These are phyloP conservation scores for Leccinum variabile DNA, from an alignment of 1,284 basidiomycete genomes.

Conservation along the genomic window DNA sequence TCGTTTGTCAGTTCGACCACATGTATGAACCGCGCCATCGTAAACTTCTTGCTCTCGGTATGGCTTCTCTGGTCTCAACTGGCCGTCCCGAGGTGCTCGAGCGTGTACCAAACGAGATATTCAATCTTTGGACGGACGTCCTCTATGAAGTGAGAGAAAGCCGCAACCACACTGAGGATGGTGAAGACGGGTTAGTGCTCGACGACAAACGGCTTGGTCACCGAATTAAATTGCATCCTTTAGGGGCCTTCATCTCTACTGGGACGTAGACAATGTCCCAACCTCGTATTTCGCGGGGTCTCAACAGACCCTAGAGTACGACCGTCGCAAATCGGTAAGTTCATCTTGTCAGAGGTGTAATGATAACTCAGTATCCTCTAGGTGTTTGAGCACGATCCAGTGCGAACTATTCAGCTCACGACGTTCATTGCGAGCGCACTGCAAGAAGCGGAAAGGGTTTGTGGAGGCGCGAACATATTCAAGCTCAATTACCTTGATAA, in stretches of 20 bases:
- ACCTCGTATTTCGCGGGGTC: slow-evolving; percentile 54
- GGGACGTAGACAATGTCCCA: slow-evolving; percentile 64
- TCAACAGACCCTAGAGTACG: slow-evolving; percentile 67
- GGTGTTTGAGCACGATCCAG: slow-evolving; percentile 68
- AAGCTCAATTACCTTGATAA: slow-evolving; percentile 59
- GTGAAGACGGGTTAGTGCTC: slow-evolving; percentile 36
- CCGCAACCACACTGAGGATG: slow-evolving; percentile 40
- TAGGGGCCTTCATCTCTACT: slow-evolving; percentile 52
- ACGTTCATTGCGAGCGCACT: slow-evolving; percentile 56
- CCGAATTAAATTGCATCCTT: slow-evolving; percentile 3
- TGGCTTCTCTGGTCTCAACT: slow-evolving; percentile 70
- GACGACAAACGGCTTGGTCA: not conserved
- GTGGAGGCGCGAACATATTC: slow-evolving; percentile 56
- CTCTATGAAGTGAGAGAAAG: slow-evolving; percentile 84
- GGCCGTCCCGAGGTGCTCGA: slow-evolving; percentile 68
- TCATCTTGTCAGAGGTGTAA: not conserved
- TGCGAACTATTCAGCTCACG: slow-evolving; percentile 61
- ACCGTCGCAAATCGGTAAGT: slow-evolving; percentile 65
- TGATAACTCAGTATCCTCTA: slow-evolving; percentile 32
- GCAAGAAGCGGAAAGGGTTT: slow-evolving; percentile 57
- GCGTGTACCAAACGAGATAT: slow-evolving; percentile 70
- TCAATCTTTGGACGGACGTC: slow-evolving; percentile 89
- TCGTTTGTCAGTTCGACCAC: slow-evolving; percentile 68
- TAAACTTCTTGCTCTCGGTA: slow-evolving; percentile 73
- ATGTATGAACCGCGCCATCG: slow-evolving; percentile 78